Evolutionary conservation across 2,329 filamentous ascomycete species (phyloP), one percentile per base, ranked within the genome.

Genomic region (Rhinocladiella mackenziei): DNA sequence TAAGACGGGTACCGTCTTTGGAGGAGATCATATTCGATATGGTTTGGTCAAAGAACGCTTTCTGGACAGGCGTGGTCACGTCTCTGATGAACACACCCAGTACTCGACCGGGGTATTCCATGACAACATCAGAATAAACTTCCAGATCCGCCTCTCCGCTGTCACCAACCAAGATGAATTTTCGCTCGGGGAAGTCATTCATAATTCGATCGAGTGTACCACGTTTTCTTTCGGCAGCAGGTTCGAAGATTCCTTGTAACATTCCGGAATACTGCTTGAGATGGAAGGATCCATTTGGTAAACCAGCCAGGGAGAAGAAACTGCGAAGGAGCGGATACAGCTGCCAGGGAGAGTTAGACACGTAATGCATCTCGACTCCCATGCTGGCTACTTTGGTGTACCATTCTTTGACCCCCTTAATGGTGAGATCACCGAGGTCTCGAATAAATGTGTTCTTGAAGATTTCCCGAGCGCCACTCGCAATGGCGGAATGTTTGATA

Each of bases 261-360:
- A 97, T 96, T 35, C 94, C 92, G 49, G 81, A 87, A 65, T 98
- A 98, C 55, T 94, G 88, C 65, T 98, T 98, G 55, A 98, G 66
- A 62, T 98, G 94, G 55, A 97, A 86, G 0, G 91, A 96, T 0
- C 92, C 94, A 1, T 78, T 78, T 0, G 92, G 92, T 1, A 98
- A 70, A 1, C 85, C 85, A 5, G 86, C 85, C 29, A 84, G 67
- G 53, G 82, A 80, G 63, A 97, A 94, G 62, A 85, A 98, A 40
- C 79, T 87, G 4, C 86, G 84, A 8, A 98, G 71, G 2, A 97
- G 80, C 0, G 92, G 92, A 58, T 87, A 98, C 5, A 98, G 75
- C 63, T 98, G 94, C 94, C 94, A 98, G 0, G 92, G 92, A 38
- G 91, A 94, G 65, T 98, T 98, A n/a, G 92, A 98, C 54, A 95